Evolutionary conservation across 441 rosid genomes (phyloP).

Genomic region (Populus tomentosa): DNA sequence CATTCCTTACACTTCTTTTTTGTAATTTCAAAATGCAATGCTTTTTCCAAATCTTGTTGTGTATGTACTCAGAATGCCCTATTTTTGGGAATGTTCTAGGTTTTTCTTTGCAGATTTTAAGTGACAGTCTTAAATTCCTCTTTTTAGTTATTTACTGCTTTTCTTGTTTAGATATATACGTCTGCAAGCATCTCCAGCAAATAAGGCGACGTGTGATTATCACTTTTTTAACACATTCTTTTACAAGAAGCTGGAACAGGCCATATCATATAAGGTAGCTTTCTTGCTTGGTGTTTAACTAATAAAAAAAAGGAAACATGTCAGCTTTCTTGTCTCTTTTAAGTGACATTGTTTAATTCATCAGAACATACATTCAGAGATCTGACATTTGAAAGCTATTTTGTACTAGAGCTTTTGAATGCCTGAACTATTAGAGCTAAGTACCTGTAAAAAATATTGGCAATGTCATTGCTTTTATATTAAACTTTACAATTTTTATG

Average conservation of each 20-base stretch:
- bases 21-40: neutral
- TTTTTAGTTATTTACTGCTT: conserved; percentile 10
- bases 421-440: neutral
- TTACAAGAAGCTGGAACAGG: conserved; percentile 80
- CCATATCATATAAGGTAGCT: conserved; percentile 65
- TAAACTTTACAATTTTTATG: neutral
- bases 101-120: conserved; percentile 7
- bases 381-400: neutral
- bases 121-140: neutral
- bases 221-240: conserved; percentile 89
- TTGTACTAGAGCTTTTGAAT: neutral
- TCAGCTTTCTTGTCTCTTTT: neutral
- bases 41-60: neutral
- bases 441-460: neutral
- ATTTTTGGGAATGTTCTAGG: neutral
- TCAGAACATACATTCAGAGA: neutral
- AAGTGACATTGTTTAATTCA: neutral
- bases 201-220: conserved; percentile 47
- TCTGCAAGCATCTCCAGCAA: conserved; percentile 47
- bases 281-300: conserved; percentile 11
- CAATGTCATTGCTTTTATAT: neutral
- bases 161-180: conserved; percentile 55
- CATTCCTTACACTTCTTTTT: neutral
- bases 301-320: neutral
- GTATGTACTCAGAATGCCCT: neutral